Evolutionary conservation across 768 basidiomycete genomes (phyloP).

Genomic region (Lactarius psammicola): DNA sequence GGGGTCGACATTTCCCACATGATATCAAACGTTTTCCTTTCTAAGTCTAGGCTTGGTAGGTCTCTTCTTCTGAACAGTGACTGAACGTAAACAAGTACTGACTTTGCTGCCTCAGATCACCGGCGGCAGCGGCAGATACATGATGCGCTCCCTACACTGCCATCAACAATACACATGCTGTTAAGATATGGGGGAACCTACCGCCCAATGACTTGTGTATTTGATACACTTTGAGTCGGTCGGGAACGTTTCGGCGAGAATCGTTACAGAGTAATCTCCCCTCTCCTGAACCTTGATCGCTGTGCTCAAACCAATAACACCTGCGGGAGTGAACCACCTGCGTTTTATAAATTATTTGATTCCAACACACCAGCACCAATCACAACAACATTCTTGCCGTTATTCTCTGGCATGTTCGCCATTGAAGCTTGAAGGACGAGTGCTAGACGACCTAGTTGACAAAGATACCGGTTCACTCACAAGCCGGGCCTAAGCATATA

Average conservation of each 20-base stretch:
- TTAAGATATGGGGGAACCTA: slow-evolving; percentile 38
- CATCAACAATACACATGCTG: neutral
- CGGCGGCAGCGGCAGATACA: slow-evolving; percentile 54
- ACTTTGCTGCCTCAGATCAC: slow-evolving; percentile 51
- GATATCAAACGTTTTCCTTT: slow-evolving; percentile 68
- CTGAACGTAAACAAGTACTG: slow-evolving; percentile 24
- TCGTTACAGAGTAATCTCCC: slow-evolving; percentile 59
- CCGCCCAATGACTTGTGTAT: slow-evolving; percentile 84
- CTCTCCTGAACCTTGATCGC: slow-evolving; percentile 67
- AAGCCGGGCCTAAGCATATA: neutral
- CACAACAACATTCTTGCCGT: slow-evolving; percentile 4
- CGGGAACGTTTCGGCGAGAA: slow-evolving; percentile 71
- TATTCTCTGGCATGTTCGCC: neutral
- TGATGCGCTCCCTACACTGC: slow-evolving; percentile 71
- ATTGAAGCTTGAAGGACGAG: neutral
- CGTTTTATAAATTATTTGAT: neutral
- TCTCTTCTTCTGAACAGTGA: neutral
- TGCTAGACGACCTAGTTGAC: neutral
- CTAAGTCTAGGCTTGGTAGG: slow-evolving; percentile 47
- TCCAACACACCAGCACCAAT: slow-evolving; percentile 6
- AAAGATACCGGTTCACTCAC: neutral
- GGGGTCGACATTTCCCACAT: slow-evolving; percentile 74
- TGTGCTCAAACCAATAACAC: slow-evolving; percentile 76
- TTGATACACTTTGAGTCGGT: slow-evolving; percentile 69
- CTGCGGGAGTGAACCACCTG: slow-evolving; percentile 37